Conservation (phyloP, 108 stramenopile genomes). For the Schizochytrium sp. region DNA sequence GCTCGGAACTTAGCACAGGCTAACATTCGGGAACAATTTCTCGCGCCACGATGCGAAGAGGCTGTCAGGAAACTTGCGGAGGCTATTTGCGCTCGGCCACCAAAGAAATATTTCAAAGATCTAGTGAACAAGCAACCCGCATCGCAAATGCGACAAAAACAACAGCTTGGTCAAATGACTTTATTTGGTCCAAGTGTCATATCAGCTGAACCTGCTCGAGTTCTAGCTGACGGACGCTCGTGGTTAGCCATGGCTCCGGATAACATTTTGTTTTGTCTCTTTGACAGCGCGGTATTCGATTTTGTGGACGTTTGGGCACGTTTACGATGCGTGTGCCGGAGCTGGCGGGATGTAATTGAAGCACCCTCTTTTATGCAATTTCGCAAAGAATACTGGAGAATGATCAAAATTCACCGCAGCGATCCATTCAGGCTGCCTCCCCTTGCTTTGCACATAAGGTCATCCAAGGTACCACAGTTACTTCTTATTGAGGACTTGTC, state of each 20-base stretch:
- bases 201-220: too few relatives aligned
- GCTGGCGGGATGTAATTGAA: conserved; percentile 34
- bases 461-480: not conserved
- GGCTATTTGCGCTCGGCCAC: too few relatives aligned
- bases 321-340: conserved; percentile 25
- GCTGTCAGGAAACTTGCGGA: too few relatives aligned
- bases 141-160: too few relatives aligned
- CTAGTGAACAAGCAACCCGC: too few relatives aligned
- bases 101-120: too few relatives aligned
- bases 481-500: not conserved
- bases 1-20: too few relatives aligned
- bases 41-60: too few relatives aligned
- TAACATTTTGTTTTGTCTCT: not conserved
- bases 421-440: not conserved
- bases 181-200: too few relatives aligned
- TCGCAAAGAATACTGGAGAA: conserved; percentile 48
- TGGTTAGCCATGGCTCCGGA: not conserved
- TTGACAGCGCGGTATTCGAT: conserved; percentile 5
- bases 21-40: too few relatives aligned
- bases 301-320: conserved; percentile 5
- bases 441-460: not conserved
- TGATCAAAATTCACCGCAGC: not conserved
- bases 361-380: not conserved
- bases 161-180: too few relatives aligned
- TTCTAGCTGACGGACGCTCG: too few relatives aligned